Evolutionary conservation across 2,329 filamentous ascomycete genomes (phyloP).

Genomic region (Curvularia sp.): DNA sequence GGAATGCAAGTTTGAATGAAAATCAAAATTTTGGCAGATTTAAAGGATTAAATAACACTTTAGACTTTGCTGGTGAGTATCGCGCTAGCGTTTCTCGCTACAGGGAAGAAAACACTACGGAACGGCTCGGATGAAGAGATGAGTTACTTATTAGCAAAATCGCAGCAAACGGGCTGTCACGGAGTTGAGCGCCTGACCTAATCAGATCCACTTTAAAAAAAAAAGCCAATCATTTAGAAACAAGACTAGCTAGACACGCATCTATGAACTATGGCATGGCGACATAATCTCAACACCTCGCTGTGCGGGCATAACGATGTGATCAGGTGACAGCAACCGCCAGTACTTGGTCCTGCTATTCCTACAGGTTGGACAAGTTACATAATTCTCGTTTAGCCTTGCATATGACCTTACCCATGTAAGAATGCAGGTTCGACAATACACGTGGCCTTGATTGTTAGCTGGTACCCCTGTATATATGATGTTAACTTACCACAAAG

Average conservation of each 20-base stretch:
- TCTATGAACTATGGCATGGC: slow-evolving; percentile 1
- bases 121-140: slow-evolving; percentile 1
- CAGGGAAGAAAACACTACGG: background rate
- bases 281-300: slow-evolving; percentile 5
- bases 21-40: background rate
- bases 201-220: background rate
- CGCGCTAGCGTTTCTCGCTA: background rate
- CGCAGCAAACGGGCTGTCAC: background rate
- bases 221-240: background rate
- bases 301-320: background rate
- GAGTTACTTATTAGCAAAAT: background rate
- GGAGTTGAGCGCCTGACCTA: background rate
- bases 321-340: background rate
- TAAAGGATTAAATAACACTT: slow-evolving; percentile 3
- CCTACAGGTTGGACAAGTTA: slow-evolving; percentile 5
- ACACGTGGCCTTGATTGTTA: slow-evolving; percentile 10
- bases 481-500: slow-evolving; percentile 7
- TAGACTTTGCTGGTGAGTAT: background rate
- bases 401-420: background rate
- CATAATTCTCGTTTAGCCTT: background rate
- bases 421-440: slow-evolving; percentile 3
- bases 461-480: background rate
- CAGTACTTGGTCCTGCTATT: background rate
- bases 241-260: background rate
- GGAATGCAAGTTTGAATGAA: background rate